Conservation (phyloP, 169 alveolate species). For the Theileria annulata region DNA sequence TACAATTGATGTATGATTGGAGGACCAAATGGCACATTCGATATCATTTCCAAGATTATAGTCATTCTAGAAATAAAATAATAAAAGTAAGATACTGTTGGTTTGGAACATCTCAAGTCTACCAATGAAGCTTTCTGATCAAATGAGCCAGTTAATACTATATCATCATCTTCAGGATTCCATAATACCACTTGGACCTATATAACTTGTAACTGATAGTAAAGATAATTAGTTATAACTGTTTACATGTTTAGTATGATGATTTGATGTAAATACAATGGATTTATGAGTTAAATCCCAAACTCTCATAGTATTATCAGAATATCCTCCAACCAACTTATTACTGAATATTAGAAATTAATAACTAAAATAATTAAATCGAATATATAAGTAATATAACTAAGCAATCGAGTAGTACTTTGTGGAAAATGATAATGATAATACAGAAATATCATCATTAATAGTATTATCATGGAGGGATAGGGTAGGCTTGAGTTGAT, state of each 20-base stretch:
- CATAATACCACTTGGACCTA: slow-evolving; percentile 64
- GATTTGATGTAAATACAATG: slow-evolving; percentile 27
- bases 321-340: slow-evolving; percentile 51
- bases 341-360: slow-evolving; percentile 15
- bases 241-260: slow-evolving; percentile 25
- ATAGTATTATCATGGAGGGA: slow-evolving; percentile 16
- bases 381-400: not conserved
- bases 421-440: slow-evolving; percentile 39
- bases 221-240: no score
- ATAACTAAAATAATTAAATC: not conserved
- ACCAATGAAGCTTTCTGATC: slow-evolving; percentile 45
- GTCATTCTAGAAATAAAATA: not conserved
- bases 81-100: not conserved
- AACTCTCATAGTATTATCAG: slow-evolving; percentile 36
- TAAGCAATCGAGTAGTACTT: no score
- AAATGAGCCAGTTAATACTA: slow-evolving; percentile 52
- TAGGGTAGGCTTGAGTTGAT: slow-evolving; percentile 29
- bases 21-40: slow-evolving; percentile 44
- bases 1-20: slow-evolving; percentile 14
- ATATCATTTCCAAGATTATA: slow-evolving; percentile 38
- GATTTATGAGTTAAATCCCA: slow-evolving; percentile 58
- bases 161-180: slow-evolving; percentile 31
- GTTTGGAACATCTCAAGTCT: slow-evolving; percentile 50
- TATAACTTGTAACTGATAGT: not conserved
- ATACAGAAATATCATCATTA: slow-evolving; percentile 25